phyloP scores from a whole-genome alignment of 2,329 filamentous ascomycete species.

The Coniochaeta prunicola region DNA sequence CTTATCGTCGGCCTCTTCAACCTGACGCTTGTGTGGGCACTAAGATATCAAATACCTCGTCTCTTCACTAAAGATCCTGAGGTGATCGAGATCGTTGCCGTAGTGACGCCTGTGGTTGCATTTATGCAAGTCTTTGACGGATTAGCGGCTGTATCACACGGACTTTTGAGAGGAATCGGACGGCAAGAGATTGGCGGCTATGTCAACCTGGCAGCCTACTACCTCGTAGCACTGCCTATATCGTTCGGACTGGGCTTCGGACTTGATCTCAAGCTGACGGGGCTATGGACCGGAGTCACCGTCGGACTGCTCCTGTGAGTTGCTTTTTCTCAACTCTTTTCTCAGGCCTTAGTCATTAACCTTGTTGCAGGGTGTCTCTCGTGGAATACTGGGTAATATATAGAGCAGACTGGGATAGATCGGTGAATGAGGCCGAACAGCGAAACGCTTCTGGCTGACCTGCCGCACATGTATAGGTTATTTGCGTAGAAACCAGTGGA shows the following conservation, averaged over 20 bases:
- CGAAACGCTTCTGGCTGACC: background rate
- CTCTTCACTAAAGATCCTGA: slow-evolving; percentile 53
- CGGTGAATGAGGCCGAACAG: background rate
- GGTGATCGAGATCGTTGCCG: slow-evolving; percentile 46
- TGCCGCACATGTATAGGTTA: background rate
- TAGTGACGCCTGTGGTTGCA: slow-evolving; percentile 58
- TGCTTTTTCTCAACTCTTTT: background rate
- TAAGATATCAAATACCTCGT: slow-evolving; percentile 53
- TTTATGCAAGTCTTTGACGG: slow-evolving; percentile 69
- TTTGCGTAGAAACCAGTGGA: background rate
- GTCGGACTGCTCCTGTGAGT: slow-evolving; percentile 45
- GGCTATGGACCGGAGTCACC: slow-evolving; percentile 60
- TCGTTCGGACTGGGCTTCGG: slow-evolving; percentile 61
- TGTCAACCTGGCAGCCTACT: slow-evolving; percentile 65
- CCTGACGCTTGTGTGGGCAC: slow-evolving; percentile 47
- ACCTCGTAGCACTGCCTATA: slow-evolving; percentile 63
- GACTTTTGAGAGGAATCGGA: slow-evolving; percentile 62
- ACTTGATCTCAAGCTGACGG: slow-evolving; percentile 55
- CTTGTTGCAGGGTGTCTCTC: background rate
- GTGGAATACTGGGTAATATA: slow-evolving; percentile 2
- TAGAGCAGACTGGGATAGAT: background rate
- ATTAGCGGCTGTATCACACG: slow-evolving; percentile 58
- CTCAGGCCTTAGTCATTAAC: background rate
- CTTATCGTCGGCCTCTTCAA: slow-evolving; percentile 49
- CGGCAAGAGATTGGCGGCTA: slow-evolving; percentile 66